Conservation (phyloP, 164 flowering plant genomes). For the Umbellularia californica region DNA sequence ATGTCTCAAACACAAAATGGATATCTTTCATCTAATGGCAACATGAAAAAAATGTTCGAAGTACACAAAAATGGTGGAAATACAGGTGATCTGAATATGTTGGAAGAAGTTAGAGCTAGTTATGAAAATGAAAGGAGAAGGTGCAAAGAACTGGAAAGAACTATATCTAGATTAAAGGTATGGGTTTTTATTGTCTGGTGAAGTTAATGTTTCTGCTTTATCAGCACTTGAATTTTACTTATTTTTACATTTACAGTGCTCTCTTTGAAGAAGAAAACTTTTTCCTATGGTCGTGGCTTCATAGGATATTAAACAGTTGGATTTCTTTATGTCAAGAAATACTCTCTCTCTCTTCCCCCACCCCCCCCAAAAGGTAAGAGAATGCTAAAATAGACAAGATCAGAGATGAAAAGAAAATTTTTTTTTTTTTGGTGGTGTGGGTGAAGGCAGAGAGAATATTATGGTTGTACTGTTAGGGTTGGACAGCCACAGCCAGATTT, state of each 20-base stretch:
- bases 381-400: slow-evolving; percentile 4
- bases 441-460: too few relatives aligned
- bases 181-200: slow-evolving; percentile 22
- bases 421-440: neutral
- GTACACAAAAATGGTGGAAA: slow-evolving; percentile 16
- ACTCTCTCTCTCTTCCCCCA: too few relatives aligned
- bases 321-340: too few relatives aligned
- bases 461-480: too few relatives aligned
- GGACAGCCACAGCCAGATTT: too few relatives aligned
- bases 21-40: slow-evolving; percentile 19
- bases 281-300: neutral
- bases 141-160: slow-evolving; percentile 44
- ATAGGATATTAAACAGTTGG: too few relatives aligned
- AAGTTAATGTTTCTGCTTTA: slow-evolving; percentile 10
- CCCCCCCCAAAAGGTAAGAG: slow-evolving; percentile 18
- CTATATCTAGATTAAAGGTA: slow-evolving; percentile 58
- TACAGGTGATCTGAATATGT: slow-evolving; percentile 15
- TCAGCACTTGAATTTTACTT: slow-evolving; percentile 1
- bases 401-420: slow-evolving; percentile 11
- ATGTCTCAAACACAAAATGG: slow-evolving; percentile 18
- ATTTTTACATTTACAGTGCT: too few relatives aligned
- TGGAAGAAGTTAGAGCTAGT: slow-evolving; percentile 34
- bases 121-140: slow-evolving; percentile 45
- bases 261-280: slow-evolving; percentile 12
- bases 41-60: slow-evolving; percentile 13